Conservation (phyloP, 2,329 filamentous ascomycete genomes). For the Rhinocladiella similis region DNA sequence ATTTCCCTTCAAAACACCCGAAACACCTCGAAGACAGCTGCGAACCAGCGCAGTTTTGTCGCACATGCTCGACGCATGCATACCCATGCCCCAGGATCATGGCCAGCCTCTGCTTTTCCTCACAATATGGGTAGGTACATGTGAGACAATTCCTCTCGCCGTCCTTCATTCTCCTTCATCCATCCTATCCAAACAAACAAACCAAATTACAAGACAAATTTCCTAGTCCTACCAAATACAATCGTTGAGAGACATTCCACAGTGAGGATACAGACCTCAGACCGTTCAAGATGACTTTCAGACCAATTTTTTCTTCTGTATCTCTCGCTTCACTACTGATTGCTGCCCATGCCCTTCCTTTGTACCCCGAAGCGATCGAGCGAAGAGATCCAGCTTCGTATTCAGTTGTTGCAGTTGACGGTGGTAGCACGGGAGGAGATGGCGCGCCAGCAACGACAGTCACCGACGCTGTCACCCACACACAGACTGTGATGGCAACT, state of each 20-base stretch:
- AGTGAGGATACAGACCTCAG: not conserved
- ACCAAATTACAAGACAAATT: too few relatives aligned
- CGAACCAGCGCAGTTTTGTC: conserved; percentile 1
- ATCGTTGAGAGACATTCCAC: not conserved
- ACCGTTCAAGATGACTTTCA: conserved; percentile 16
- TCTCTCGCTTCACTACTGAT: conserved; percentile 15
- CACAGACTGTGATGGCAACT: conserved; percentile 29
- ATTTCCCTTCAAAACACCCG: conserved; percentile 4
- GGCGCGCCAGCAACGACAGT: conserved; percentile 24
- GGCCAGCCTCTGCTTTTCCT: conserved; percentile 21
- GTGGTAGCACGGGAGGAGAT: conserved; percentile 29
- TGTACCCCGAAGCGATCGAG: conserved; percentile 12
- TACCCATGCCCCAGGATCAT: conserved; percentile 3
- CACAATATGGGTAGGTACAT: conserved; percentile 22
- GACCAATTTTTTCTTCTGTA: not conserved
- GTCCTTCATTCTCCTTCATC: not conserved
- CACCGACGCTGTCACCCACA: conserved; percentile 31
- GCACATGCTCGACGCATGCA: conserved; percentile 15
- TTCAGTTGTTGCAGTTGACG: conserved; percentile 37
- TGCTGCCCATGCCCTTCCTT: conserved; percentile 16
- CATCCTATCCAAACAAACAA: too few relatives aligned
- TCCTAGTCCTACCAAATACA: conserved; percentile 3
- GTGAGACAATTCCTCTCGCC: conserved; percentile 10
- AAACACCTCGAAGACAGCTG: not conserved
- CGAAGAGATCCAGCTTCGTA: conserved; percentile 30